Evolutionary conservation across 352 stramenopile species (phyloP).

Genomic region (Pythium insidiosum): DNA sequence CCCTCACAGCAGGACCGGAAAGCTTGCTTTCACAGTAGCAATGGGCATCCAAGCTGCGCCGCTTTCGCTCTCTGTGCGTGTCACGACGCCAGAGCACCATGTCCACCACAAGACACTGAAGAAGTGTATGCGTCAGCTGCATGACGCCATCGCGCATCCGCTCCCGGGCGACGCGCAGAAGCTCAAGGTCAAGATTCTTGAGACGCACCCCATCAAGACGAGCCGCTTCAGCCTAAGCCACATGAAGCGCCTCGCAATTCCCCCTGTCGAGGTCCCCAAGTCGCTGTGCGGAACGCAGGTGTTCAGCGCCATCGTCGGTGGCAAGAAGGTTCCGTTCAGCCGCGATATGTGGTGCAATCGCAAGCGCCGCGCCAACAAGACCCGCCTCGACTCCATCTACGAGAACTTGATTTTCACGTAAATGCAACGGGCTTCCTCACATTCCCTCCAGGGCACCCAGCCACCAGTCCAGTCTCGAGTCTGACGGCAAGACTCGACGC

Average conservation of each 20-base stretch:
- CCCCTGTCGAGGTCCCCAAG: slow-evolving; percentile 45
- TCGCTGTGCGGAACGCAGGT: slow-evolving; percentile 31
- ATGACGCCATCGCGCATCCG: slow-evolving; percentile 15
- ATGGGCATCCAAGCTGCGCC: slow-evolving; percentile 38
- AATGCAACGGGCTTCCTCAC: too few relatives aligned
- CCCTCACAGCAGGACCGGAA: too few relatives aligned
- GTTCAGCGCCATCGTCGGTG: slow-evolving; percentile 32
- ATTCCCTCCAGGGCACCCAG: too few relatives aligned
- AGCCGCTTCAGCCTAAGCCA: slow-evolving; percentile 49
- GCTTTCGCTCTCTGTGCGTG: slow-evolving; percentile 10
- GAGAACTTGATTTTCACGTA: slow-evolving; percentile 15
- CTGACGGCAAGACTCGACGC: too few relatives aligned
- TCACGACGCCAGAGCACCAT: slow-evolving; percentile 10
- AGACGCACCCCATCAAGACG: slow-evolving; percentile 28
- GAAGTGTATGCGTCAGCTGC: slow-evolving; percentile 26
- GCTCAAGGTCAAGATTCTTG: slow-evolving; percentile 51
- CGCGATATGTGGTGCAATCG: slow-evolving; percentile 61
- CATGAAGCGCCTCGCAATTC: slow-evolving; percentile 52
- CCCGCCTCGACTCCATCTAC: slow-evolving; percentile 18
- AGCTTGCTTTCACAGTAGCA: too few relatives aligned
- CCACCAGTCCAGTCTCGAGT: too few relatives aligned
- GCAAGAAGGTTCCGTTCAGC: slow-evolving; percentile 55
- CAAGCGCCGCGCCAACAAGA: slow-evolving; percentile 29
- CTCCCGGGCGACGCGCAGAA: slow-evolving; percentile 37
- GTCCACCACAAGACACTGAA: slow-evolving; percentile 24